A percentile compares a stretch with the other conserved stretches of the same genome.
Evolutionary conservation across 805 yeast species (phyloP).

Genomic region (Saccharomycopsis sp.): DNA sequence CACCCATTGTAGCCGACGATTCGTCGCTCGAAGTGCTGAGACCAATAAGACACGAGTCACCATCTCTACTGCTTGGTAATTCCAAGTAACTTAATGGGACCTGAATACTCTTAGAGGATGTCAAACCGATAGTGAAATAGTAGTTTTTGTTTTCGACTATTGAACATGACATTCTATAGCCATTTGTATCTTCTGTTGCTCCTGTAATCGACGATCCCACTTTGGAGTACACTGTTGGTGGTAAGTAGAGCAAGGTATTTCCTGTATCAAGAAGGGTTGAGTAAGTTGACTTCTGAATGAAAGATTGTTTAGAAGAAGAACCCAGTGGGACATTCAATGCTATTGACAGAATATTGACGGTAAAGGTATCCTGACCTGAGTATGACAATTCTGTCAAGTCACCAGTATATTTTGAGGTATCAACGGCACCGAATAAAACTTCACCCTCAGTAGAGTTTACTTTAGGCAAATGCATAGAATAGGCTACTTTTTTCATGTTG

Average conservation of each 20-base stretch:
- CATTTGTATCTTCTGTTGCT: background rate
- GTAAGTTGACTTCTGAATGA: conserved; percentile 20
- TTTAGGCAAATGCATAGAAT: conserved; percentile 54
- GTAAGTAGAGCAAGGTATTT: conserved; percentile 38
- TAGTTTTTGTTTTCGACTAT: background rate
- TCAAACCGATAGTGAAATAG: background rate
- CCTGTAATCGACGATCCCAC: background rate
- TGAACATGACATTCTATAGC: background rate
- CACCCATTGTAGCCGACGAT: conserved; percentile 31
- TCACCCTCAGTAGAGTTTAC: conserved; percentile 37
- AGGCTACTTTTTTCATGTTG: conserved; percentile 45
- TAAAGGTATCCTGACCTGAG: conserved; percentile 22
- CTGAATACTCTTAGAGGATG: background rate
- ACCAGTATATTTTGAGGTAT: conserved; percentile 54
- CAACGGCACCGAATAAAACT: conserved; percentile 67
- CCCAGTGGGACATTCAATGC: background rate
- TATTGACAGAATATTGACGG: conserved; percentile 30
- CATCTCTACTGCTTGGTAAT: background rate
- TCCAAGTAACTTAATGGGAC: background rate
- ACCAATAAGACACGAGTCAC: conserved; percentile 9
- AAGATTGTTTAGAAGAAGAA: conserved; percentile 16
- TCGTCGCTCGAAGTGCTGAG: conserved; percentile 14
- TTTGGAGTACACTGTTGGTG: conserved; percentile 27
- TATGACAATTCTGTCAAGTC: conserved; percentile 42
- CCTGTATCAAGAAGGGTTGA: conserved; percentile 41